A percentile compares a stretch with the other conserved stretches of the same genome.
Conservation (phyloP, 108 stramenopile genomes). For the Cyclotella distinguenda region DNA sequence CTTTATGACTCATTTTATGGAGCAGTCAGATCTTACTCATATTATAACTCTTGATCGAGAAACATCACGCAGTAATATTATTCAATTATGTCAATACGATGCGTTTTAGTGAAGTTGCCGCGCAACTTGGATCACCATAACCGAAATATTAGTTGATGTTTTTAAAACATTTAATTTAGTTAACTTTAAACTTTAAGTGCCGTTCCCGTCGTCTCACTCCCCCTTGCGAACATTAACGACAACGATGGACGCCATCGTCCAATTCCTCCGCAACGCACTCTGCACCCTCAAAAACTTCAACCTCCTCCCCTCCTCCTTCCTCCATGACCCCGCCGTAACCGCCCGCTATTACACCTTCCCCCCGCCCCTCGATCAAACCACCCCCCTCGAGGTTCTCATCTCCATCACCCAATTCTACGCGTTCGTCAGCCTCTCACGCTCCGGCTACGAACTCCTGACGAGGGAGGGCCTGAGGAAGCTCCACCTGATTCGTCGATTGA, state of each 20-base stretch:
- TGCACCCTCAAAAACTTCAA: slow-evolving; percentile 83
- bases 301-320: slow-evolving; percentile 49
- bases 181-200: too few species aligned
- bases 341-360: slow-evolving; percentile 55
- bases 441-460: slow-evolving; percentile 56
- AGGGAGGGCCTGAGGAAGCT: slow-evolving; percentile 50
- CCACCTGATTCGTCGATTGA: slow-evolving; percentile 51
- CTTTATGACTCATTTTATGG: too few species aligned
- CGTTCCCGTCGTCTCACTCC: too few species aligned
- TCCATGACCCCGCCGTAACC: slow-evolving; percentile 63
- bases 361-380: slow-evolving; percentile 70
- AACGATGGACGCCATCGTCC: slow-evolving; percentile 79
- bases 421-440: slow-evolving; percentile 42
- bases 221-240: not conserved
- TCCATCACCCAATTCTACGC: slow-evolving; percentile 78
- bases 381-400: slow-evolving; percentile 81
- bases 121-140: too few species aligned
- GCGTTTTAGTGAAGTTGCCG: too few species aligned
- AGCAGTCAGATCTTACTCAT: too few species aligned
- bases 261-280: slow-evolving; percentile 77
- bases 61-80: too few species aligned
- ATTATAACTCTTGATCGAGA: too few species aligned
- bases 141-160: too few species aligned
- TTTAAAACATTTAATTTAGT: too few species aligned
- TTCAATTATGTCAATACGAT: too few species aligned